phyloP scores from a whole-genome alignment of 2,329 filamentous ascomycete species.

The Aureobasidium sp. region DNA sequence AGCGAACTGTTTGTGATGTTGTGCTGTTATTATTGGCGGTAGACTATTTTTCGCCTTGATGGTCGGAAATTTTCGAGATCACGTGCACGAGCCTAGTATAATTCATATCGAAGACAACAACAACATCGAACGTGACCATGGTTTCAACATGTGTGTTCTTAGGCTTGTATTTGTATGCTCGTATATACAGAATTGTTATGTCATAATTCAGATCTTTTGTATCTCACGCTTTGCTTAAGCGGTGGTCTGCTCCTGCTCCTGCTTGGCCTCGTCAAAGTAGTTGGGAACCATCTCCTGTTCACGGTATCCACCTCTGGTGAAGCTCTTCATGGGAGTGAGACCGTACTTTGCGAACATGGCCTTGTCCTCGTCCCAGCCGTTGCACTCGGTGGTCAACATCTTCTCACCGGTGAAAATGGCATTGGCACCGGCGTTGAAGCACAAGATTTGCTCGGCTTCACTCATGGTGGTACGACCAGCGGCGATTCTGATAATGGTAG shows the following conservation, averaged over 20 bases:
- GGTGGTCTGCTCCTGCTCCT: background rate
- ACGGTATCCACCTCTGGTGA: conserved; percentile 29
- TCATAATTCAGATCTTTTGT: background rate
- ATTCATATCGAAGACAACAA: background rate
- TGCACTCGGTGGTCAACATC: conserved; percentile 89
- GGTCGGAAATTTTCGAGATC: conserved; percentile 10
- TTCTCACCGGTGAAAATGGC: conserved; percentile 95
- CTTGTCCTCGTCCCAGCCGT: conserved; percentile 83
- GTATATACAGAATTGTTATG: background rate
- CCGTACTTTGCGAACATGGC: conserved; percentile 81
- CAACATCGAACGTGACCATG: background rate
- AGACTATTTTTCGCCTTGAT: background rate
- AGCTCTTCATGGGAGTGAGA: conserved; percentile 61
- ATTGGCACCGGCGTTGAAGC: conserved; percentile 86
- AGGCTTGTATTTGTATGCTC: background rate
- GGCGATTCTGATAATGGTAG: conserved; percentile 78
- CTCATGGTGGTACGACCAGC: conserved; percentile 77
- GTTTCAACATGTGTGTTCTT: background rate
- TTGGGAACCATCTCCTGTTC: conserved; percentile 18
- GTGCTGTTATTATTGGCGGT: background rate
- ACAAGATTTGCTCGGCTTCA: conserved; percentile 82
- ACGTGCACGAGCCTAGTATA: background rate
- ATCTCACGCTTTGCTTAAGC: background rate
- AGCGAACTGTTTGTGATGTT: background rate
- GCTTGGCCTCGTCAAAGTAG: conserved; percentile 11